These are phyloP conservation scores for Aspergillus costaricaensis DNA, from an alignment of 2,329 filamentous ascomycete species.

Conservation along the genomic window DNA sequence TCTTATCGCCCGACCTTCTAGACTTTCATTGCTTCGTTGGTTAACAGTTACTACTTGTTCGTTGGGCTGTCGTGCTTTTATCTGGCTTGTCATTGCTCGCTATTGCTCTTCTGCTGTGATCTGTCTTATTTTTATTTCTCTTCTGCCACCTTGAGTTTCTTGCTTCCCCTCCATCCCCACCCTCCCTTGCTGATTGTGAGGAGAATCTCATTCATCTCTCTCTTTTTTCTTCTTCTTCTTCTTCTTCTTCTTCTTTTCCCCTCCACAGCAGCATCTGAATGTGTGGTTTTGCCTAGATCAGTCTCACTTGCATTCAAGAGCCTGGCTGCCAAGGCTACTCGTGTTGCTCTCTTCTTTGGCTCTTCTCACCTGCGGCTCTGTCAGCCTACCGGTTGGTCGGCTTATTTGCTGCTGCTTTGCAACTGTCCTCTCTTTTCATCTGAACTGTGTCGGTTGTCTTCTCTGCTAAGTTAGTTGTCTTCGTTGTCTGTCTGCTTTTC, in stretches of 20 bases:
- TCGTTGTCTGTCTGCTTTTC: not conserved
- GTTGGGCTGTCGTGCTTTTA: not conserved
- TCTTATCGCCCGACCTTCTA: conserved; percentile 20
- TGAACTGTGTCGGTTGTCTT: not conserved
- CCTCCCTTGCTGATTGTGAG: not conserved
- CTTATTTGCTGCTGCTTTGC: not conserved
- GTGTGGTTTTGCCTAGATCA: not conserved
- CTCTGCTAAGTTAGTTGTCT: not conserved
- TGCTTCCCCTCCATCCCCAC: not conserved
- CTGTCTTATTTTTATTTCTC: conserved; percentile 2
- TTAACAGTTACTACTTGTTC: not conserved
- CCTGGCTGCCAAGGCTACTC: conserved; percentile 5
- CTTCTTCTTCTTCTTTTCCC: not conserved
- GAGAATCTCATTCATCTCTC: not conserved
- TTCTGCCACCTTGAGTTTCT: not conserved
- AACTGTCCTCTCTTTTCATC: not conserved
- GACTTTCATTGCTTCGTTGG: conserved; percentile 11
- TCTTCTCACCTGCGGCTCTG: not conserved
- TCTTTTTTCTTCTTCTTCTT: not conserved
- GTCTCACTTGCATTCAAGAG: not conserved
- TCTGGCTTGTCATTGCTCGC: conserved; percentile 9
- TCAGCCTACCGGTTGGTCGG: not conserved
- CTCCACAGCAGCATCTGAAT: not conserved
- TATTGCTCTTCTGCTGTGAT: not conserved
- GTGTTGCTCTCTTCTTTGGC: conserved; percentile 3